These are phyloP conservation scores for Yamadazyma nakazawae DNA, from an alignment of 805 yeast genomes.

Conservation along the genomic window DNA sequence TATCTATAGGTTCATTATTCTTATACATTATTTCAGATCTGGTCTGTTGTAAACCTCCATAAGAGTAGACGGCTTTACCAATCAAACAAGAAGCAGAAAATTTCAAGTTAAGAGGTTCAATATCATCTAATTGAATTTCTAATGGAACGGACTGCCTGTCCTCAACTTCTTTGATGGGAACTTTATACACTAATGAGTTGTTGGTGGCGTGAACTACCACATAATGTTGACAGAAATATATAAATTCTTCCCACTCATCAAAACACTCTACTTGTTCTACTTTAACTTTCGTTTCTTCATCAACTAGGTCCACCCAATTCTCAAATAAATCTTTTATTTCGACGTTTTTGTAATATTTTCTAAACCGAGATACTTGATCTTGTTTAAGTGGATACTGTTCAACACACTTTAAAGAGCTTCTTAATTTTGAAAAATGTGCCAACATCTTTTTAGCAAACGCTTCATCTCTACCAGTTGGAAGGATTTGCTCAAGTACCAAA, in stretches of 20 bases:
- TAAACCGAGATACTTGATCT: constrained; percentile 52
- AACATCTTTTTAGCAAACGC: constrained; percentile 76
- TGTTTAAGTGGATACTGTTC: constrained; percentile 48
- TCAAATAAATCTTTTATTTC: constrained; percentile 54
- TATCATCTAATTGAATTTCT: constrained; percentile 1
- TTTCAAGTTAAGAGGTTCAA: constrained; percentile 26
- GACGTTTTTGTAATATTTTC: constrained; percentile 43
- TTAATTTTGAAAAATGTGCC: constrained; percentile 60
- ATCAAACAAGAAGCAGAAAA: constrained; percentile 37
- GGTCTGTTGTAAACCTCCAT: constrained; percentile 42
- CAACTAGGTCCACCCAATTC: constrained; percentile 52
- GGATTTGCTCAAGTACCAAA: constrained; percentile 63
- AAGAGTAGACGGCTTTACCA: constrained; percentile 22
- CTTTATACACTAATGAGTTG: constrained; percentile 14
- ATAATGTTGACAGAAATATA: constrained; percentile 73
- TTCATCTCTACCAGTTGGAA: constrained; percentile 60
- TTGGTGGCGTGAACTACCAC: constrained; percentile 63
- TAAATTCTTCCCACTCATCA: constrained; percentile 84
- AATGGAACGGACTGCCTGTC: constrained; percentile 6
- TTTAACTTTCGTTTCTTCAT: constrained; percentile 31
- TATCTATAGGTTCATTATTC: constrained; percentile 16
- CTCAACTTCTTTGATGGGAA: background rate
- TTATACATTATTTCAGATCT: constrained; percentile 16
- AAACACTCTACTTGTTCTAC: constrained; percentile 60
- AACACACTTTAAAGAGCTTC: constrained; percentile 70